Evolutionary conservation across 352 stramenopile species (phyloP), one percentile per base, ranked within the genome.

Genomic region (Phytophthora pistaciae): DNA sequence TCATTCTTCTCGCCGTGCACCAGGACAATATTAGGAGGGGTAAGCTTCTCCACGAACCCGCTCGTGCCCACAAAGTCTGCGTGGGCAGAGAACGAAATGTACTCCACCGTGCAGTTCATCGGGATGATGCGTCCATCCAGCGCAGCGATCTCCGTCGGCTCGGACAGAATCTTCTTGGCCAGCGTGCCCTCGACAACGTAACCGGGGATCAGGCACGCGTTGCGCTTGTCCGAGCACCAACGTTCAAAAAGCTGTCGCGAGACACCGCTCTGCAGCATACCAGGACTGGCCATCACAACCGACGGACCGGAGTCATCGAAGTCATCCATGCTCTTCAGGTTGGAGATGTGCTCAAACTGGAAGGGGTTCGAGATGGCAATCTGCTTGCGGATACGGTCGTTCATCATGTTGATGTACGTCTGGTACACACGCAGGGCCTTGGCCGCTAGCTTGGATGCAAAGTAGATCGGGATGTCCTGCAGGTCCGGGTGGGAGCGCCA

Each of bases 371-470:
- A 96, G 44, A 99, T 94, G 57, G 98, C 97, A 83, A 99, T 99
- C 79, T 99, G 97, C 74, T 97, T 97, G 54, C 91, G 89, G 52
- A 97, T 99, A 63, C 98, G 90, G 8, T 97, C 91, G 84, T 99
- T 99, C 98, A 99, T 99, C 97, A 99, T 99, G 78, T 99, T 99
- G 61, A 99, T 98, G 81, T 99, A 99, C 18, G 97, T 99, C 77
- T 99, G 96, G 88, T 99, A 99, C 21, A 99, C 96, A 38, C 98
- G 88, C 68, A 99, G 79, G 5, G 97, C 97, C 70, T 99, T 96
- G 21, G 88, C 95, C 8, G 98, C 98, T 53, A 99, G 76, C 60
- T 99, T 99, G 38, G 95, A 99, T 5, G 97, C 97, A 87, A 99
- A 99, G 79, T 98, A 99, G 72, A 99, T 99, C 14, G 98, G 98